Percentiles rank a stretch among this genome's conserved stretches.
phyloP scores from a whole-genome alignment of 495 filamentous ascomycete genomes.

The Apiosordaria backusii region DNA sequence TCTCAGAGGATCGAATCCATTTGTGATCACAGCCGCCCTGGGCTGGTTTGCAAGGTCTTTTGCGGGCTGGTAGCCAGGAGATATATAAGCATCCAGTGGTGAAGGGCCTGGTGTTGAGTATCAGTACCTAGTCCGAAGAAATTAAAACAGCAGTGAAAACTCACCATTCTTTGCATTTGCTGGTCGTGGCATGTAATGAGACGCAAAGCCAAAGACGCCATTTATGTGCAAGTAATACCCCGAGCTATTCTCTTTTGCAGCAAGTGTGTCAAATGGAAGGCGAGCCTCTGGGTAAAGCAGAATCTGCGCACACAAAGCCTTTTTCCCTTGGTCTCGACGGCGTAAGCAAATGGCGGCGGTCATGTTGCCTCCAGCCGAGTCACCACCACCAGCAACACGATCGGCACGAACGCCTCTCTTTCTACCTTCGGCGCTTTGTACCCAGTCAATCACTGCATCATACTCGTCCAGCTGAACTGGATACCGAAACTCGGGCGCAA shows the following conservation, averaged over 20 bases:
- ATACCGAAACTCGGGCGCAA: slow-evolving; percentile 40
- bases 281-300: slow-evolving; percentile 38
- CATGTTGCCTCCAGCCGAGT: slow-evolving; percentile 39
- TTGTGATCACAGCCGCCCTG: slow-evolving; percentile 33
- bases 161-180: slow-evolving; percentile 15
- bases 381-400: slow-evolving; percentile 31
- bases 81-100: slow-evolving; percentile 23
- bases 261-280: slow-evolving; percentile 36
- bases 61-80: slow-evolving; percentile 23
- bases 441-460: slow-evolving; percentile 30
- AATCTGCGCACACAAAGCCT: slow-evolving; percentile 28
- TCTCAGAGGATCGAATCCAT: slow-evolving; percentile 38
- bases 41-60: slow-evolving; percentile 21
- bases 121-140: background rate
- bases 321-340: slow-evolving; percentile 24
- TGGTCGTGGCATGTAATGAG: slow-evolving; percentile 35
- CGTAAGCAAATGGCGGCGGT: slow-evolving; percentile 33
- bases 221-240: slow-evolving; percentile 38
- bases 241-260: slow-evolving; percentile 35
- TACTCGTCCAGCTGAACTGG: slow-evolving; percentile 37
- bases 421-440: slow-evolving; percentile 20
- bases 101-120: slow-evolving; percentile 7
- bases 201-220: slow-evolving; percentile 38
- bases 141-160: background rate
- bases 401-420: slow-evolving; percentile 27